Conservation (phyloP, 257 asterid genomes). For the Prunella vulgaris region DNA sequence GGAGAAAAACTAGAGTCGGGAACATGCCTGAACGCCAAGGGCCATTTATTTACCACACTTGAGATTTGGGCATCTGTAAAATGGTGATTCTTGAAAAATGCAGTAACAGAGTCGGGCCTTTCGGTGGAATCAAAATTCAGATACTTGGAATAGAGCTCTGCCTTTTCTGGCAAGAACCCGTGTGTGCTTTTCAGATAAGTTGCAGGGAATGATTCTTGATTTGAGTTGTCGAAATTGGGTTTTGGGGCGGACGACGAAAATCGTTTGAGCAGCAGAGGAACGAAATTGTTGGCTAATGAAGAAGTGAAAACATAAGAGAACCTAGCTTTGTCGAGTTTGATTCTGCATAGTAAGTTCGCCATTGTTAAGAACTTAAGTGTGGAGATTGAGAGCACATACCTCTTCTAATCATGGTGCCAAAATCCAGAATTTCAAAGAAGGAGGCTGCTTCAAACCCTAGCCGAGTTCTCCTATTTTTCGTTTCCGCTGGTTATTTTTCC, state of each 20-base stretch:
- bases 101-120: conserved; percentile 21
- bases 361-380: not conserved
- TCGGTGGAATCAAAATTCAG: conserved; percentile 12
- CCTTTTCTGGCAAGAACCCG: conserved; percentile 20
- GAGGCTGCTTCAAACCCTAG: not conserved
- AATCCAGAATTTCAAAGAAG: not conserved
- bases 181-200: conserved; percentile 11
- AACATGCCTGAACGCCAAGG: not conserved
- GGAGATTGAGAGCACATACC: not conserved
- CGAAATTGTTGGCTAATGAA: not conserved
- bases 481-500: too few species aligned
- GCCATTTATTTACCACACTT: not conserved
- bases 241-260: not conserved
- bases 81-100: conserved; percentile 22
- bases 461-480: not conserved
- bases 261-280: not conserved
- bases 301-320: not conserved
- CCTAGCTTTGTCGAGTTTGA: not conserved
- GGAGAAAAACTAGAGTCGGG: conserved; percentile 19
- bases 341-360: not conserved
- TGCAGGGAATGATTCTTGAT: conserved; percentile 13
- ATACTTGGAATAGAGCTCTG: conserved; percentile 2
- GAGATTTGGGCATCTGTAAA: conserved; percentile 30
- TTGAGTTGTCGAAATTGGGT: not conserved
- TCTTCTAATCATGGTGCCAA: not conserved